Base-by-base conservation (phyloP, 345 rosid species). In the Dipteronia sinensis region DNA sequence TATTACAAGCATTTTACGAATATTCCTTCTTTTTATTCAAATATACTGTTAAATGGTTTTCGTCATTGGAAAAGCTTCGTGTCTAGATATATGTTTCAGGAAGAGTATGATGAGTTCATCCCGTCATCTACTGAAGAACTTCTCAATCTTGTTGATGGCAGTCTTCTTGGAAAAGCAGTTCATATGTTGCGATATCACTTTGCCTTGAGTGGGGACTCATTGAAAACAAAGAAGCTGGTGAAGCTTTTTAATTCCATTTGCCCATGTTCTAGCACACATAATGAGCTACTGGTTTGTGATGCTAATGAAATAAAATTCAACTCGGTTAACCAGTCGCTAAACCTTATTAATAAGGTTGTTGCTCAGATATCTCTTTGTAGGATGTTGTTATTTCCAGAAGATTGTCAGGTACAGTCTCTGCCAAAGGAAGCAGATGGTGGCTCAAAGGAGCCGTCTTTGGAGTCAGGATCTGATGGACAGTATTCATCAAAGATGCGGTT, bases 141-240 rank as follows among this genome's bases (percentile, higher is more conserved):
- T 77, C 80, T 88, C 71, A 71, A 76, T 77, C 84, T 87, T 78
- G 85, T 87, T 74, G 80, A 89, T 78, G 84, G 76, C 65, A 93
- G 95, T 83, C 84, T 86, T 81, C 93, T 94, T 77, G 93, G 93
- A 65, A 90, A 89, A 85, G 89, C 97, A 55, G 76, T 92, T 75
- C 78, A 67, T 49, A 85, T 94, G 97, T 83, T 96, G 76, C 86
- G 73, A 65, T 81, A 71, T 70, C 92, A 92, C 82, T 87, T 90
- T 77, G 68, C 81, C 79, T 85, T 87, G 53, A 80, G 76, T 67
- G 88, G 88, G 75, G 82, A 83, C 75, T 70, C 86, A 17, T 67
- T 88, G 76, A 83, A 86, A 80, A 70, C 56, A 77, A 84, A 86
- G 69, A 84, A 82, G 82, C 82, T 87, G 69, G 64, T 87, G 76